Conservation (phyloP, 306 rosid species). For the Argentina anserina region DNA sequence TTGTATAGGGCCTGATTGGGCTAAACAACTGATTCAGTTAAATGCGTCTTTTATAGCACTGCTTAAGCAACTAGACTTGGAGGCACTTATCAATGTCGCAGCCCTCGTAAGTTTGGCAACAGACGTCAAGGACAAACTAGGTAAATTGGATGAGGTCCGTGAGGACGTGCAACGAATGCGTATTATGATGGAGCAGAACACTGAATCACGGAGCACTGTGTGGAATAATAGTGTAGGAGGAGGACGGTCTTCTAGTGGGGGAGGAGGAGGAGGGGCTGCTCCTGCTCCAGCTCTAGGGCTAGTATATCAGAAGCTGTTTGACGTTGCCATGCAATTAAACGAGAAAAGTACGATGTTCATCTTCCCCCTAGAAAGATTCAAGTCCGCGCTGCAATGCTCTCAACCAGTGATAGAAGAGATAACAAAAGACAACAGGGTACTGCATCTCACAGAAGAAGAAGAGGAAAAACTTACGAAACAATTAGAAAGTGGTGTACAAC, state of each 20-base stretch:
- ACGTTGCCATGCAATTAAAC: not conserved
- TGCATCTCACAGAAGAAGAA: not conserved
- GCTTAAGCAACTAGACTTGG: not conserved
- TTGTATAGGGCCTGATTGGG: not conserved
- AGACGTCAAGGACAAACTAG: too few relatives aligned
- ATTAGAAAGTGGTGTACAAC: not conserved
- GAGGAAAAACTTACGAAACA: not conserved
- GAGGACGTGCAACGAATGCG: too few relatives aligned
- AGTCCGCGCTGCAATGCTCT: not conserved
- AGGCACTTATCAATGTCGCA: too few relatives aligned
- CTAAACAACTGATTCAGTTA: not conserved
- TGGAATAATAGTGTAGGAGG: not conserved
- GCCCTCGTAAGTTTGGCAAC: rapidly evolving
- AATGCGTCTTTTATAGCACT: not conserved
- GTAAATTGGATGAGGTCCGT: too few relatives aligned
- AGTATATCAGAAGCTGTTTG: not conserved
- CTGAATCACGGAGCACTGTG: not conserved
- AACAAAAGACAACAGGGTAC: not conserved
- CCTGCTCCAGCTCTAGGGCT: not conserved
- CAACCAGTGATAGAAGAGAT: slow-evolving; percentile 3
- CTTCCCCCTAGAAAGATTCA: not conserved
- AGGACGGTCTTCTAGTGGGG: not conserved
- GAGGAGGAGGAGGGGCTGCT: not conserved
- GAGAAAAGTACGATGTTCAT: not conserved
- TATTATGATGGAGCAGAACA: not conserved